Evolutionary conservation across 257 asterid species (phyloP).

Genomic region (Solanum acaule): DNA sequence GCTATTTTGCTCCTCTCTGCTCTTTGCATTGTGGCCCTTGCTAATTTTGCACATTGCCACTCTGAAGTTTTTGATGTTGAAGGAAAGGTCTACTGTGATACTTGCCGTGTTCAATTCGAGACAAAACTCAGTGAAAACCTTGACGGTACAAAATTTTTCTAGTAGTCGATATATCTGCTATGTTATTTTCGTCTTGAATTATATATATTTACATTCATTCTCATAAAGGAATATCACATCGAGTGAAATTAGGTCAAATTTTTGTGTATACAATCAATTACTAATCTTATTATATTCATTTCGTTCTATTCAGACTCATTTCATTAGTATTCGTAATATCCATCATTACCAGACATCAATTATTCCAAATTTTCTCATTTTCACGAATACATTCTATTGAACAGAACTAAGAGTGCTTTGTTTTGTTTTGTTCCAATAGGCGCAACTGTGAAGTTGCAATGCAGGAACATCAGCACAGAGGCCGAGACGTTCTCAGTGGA

Average conservation of each 20-base stretch:
- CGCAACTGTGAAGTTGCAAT: slow-evolving; percentile 24
- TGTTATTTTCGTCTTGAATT: not conserved
- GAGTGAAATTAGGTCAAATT: not conserved
- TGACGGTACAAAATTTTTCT: not conserved
- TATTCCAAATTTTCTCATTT: not conserved
- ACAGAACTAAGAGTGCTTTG: not conserved
- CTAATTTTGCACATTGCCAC: not conserved
- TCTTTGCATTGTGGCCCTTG: slow-evolving; percentile 4
- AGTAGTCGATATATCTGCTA: not conserved
- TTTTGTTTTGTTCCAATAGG: not conserved
- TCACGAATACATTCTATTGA: not conserved
- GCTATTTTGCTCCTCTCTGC: slow-evolving; percentile 4
- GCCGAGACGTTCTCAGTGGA: not conserved
- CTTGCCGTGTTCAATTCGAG: not conserved
- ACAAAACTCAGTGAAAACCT: not conserved
- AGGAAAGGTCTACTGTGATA: slow-evolving; percentile 7
- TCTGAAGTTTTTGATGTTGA: not conserved
- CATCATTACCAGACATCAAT: too few relatives aligned
- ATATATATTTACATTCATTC: not conserved
- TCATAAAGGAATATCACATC: not conserved
- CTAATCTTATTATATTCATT: not conserved
- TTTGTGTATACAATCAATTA: not conserved
- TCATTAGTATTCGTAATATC: too few relatives aligned
- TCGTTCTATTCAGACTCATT: not conserved
- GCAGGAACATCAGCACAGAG: slow-evolving; percentile 7